Evolutionary conservation across 1,284 basidiomycete species (phyloP), one percentile per base, ranked within the genome.

Genomic region (Microbotryomycetes sp.): DNA sequence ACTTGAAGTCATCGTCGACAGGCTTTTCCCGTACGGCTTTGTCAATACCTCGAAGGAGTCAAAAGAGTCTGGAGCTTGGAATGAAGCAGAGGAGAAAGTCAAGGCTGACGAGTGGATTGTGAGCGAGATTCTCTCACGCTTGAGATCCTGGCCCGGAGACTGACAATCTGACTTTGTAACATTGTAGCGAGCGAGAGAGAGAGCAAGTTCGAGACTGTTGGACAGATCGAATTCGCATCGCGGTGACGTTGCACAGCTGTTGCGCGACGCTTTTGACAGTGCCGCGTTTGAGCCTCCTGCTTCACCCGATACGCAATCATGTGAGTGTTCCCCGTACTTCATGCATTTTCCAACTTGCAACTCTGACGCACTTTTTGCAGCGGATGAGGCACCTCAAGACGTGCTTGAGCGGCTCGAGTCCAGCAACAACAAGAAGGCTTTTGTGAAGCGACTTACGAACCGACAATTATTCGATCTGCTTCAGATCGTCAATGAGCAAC

Each of bases 1-100:
- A 9, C 81, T 94, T 81, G 88, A 93, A 71, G 68, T 97, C 3
- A 79, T 85, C 6, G 77, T 97, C 14, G 78, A 82, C 3, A 88
- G 87, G 76, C 84, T 78, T 1, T 79, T 71, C 60, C 77, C 75
- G 31, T 66, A 76, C 56, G 77, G 73, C 1, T 78, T 72, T 59
- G 71, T 75, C 25, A 70, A 74, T 19, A 36, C 57, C 62, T 79
- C 81, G 19, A 86, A 86, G 22, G 80, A 79, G 30, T 81, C 78
- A 55, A 75, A 76, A 29, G 78, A 78, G 48, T 79, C 83, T 58
- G 83, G 83, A 4, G 86, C 87, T 0, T 82, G 86, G 77, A 81
- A 81, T 58, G 84, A 84, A 70, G 83, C 80, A 47, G 89, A 90
- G 59, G 91, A 96, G 72, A 75, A 74, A 6, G 76, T 72, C 26